Conservation (phyloP, 495 filamentous ascomycete species). For the Tirmania nivea region DNA sequence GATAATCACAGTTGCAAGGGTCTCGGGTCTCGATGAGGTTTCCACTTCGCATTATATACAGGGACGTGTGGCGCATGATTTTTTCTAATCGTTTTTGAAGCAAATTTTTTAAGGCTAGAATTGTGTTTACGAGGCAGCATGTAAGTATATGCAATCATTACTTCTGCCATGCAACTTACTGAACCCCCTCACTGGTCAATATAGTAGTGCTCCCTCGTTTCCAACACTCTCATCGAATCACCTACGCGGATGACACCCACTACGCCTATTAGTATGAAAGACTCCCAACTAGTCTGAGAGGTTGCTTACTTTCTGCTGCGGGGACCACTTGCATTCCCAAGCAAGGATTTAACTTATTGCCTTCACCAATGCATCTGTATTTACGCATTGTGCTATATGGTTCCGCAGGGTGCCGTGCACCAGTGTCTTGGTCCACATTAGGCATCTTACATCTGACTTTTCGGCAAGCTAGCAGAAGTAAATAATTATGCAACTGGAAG, state of each 20-base stretch:
- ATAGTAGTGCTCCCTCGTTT: conserved; percentile 42
- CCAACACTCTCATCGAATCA: conserved; percentile 36
- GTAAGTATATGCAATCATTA: too few relatives aligned
- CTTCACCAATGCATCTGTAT: conserved; percentile 52
- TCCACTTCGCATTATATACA: too few relatives aligned
- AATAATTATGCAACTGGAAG: too few relatives aligned
- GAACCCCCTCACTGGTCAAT: conserved; percentile 23
- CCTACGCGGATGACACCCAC: conserved; percentile 32
- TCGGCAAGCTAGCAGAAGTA: conserved; percentile 5
- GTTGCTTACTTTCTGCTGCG: conserved; percentile 20
- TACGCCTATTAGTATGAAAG: not conserved
- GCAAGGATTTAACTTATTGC: conserved; percentile 46
- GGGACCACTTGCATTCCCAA: conserved; percentile 71
- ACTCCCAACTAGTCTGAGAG: too few relatives aligned
- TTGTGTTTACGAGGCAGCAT: too few relatives aligned
- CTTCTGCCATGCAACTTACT: too few relatives aligned
- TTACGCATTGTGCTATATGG: conserved; percentile 49
- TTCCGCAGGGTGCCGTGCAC: conserved; percentile 44
- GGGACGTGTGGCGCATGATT: too few relatives aligned
- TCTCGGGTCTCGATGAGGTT: too few relatives aligned
- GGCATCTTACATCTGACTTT: conserved; percentile 51
- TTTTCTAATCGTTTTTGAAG: too few relatives aligned
- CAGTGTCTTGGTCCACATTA: conserved; percentile 58
- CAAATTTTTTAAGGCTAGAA: too few relatives aligned
- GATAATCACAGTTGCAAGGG: too few relatives aligned